Base-by-base conservation (phyloP, 2,329 filamentous ascomycete genomes). In the Eutypella sp. region DNA sequence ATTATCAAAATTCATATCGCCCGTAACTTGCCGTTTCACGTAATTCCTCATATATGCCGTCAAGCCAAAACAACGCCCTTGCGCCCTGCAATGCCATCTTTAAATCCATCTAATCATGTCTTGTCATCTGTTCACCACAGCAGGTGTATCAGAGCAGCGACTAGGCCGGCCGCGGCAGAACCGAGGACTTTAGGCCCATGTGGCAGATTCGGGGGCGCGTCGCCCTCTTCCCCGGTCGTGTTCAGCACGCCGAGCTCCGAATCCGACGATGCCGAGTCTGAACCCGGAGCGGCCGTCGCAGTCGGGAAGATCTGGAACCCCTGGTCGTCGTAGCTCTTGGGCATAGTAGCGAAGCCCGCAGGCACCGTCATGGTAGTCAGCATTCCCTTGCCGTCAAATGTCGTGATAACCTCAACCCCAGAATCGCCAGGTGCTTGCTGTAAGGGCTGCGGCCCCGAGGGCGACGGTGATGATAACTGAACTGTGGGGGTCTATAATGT, bases 331-430 rank as follows among this genome's bases (percentile, higher is more conserved):
- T 71, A 76, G 39, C 64, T 68, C 46, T 66, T 70, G 6, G 64
- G 51, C 8, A 63, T 54, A 5, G 64, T 62, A 25, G 61, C 45
- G 41, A 54, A 59, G 19, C 67, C 68, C 11, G 63, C 60, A 16
- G 62, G 52, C 18, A 68, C 57, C 5, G 69, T 72, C 46, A 66
- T 63, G 1, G 73, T 67, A 1, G 72, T 76, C 23, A 67, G 66
- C 58, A 78, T 78, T 27, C 74, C 73, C 51, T 68, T 67, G 25
- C 74, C 58, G 55, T 78, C 65, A 55, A 67, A 77, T 13, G 65
- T 60, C 6, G 72, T 76, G 40, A 70, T 59, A 18, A 66, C 60
- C 49, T 75, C 68, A 76, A 58, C 67, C 54, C 64, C 72, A 67
- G 55, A 67, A 63, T 55, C 63, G 57, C 40, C 57, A 55, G 41